Evolutionary conservation across 148 eudicot species (phyloP), one percentile per base, ranked within the genome.

Genomic region (Drosera capensis): DNA sequence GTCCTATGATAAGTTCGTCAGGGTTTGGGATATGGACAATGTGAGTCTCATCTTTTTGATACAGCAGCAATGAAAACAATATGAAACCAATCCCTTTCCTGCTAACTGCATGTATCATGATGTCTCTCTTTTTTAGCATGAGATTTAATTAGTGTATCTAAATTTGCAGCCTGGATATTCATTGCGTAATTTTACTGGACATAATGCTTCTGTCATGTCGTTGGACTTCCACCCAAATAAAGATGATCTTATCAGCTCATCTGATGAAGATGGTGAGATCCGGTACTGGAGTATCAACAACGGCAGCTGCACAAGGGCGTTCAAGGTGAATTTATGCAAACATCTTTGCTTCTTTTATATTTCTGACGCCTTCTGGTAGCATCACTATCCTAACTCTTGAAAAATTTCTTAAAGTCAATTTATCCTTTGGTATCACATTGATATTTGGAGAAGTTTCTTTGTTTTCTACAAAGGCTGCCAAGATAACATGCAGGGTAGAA

Each of bases 181-280:
- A 53, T 45, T 76, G 62, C 57, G 84, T 50, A 79, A 67, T 28
- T 79, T 78, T 50, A 68, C 88, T 7, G 87, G 95, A 60, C 87
- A 80, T 47, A 24, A 58, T 56, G 64, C 78, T 8, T 85, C 75
- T 65, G 72, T 90, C 31, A 80, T 90, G 74, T 90, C 99, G 51
- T 75, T 90, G 36, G 99, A 90, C 68, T 90, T 90, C 68, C 81
- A 90, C 71, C 99, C 99, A 16, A 84, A 78, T 66, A 90, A 75
- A 72, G 74, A 65, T 39, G 86, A 78, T 60, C 69, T 90, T 26
- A 80, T 90, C 60, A 84, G 99, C 56, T 90, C 85, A 59, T 80
- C 88, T 17, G 99, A 90, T 66, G 71, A 88, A 62, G 62, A 57
- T 64, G 76, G 64, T 58, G 95, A 90, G 46, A 84, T 90, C 44